phyloP scores from a whole-genome alignment of 1,284 basidiomycete genomes.

The Naganishia sp. region DNA sequence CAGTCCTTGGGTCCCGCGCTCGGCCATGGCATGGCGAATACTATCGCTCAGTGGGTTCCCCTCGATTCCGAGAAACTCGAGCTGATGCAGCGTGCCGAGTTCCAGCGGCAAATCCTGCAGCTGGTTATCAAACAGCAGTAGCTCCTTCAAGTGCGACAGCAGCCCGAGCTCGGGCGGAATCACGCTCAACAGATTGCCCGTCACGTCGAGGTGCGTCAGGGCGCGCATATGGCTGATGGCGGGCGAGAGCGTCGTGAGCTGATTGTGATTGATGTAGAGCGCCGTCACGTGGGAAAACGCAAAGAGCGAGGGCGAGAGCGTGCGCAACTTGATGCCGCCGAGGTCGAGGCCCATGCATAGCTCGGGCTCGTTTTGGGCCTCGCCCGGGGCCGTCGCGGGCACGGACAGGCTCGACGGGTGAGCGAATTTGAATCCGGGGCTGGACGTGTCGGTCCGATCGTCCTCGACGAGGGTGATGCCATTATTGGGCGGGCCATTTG shows the following conservation, averaged over 20 bases:
- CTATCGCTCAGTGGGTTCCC: conserved; percentile 87
- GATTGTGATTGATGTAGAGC: conserved; percentile 97
- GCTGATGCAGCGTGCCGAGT: conserved; percentile 85
- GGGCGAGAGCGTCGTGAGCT: conserved; percentile 75
- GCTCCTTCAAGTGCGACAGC: conserved; percentile 83
- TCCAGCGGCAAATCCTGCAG: conserved; percentile 80
- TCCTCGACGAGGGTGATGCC: conserved; percentile 27
- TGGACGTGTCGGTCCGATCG: conserved; percentile 24
- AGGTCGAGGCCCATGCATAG: conserved; percentile 92
- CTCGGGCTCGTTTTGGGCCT: conserved; percentile 37
- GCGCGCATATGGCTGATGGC: conserved; percentile 82
- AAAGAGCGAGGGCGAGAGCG: conserved; percentile 80
- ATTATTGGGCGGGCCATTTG: neutral
- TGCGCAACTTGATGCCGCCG: conserved; percentile 92
- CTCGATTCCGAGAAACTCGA: conserved; percentile 91
- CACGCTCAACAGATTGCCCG: conserved; percentile 77
- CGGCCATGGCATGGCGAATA: conserved; percentile 79
- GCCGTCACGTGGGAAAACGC: conserved; percentile 89
- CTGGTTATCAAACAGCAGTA: conserved; percentile 95
- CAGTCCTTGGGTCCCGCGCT: conserved; percentile 85
- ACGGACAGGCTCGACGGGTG: conserved; percentile 40
- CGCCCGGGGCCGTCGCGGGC: conserved; percentile 34
- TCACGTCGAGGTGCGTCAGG: conserved; percentile 87
- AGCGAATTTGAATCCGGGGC: conserved; percentile 28
- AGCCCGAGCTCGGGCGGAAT: conserved; percentile 90